Conservation (phyloP, 768 basidiomycete species). For the Phanerochaete sordida region DNA sequence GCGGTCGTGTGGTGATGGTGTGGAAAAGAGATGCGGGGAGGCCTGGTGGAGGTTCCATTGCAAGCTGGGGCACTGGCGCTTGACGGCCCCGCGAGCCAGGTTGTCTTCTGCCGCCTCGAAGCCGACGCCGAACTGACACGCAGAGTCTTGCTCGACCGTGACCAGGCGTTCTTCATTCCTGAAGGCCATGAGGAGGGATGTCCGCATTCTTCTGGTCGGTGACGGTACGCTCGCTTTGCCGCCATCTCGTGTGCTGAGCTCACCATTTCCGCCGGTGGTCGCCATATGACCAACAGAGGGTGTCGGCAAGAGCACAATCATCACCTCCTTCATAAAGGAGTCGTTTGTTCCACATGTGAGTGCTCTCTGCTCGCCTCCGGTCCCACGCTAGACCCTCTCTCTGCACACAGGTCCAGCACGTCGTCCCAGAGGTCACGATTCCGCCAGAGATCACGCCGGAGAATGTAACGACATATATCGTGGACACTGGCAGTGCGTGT, state of each 20-base stretch:
- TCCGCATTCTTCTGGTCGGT: slow-evolving; percentile 89
- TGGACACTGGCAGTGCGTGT: slow-evolving; percentile 88
- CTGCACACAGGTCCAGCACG: slow-evolving; percentile 74
- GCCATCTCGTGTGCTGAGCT: slow-evolving; percentile 3
- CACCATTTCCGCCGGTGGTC: not conserved
- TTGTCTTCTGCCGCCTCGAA: slow-evolving; percentile 5
- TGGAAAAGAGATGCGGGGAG: not conserved
- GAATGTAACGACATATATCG: slow-evolving; percentile 96
- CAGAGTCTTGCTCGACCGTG: not conserved
- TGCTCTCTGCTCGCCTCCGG: not conserved
- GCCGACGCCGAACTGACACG: slow-evolving; percentile 8
- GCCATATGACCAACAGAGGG: slow-evolving; percentile 56
- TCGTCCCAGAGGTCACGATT: slow-evolving; percentile 96
- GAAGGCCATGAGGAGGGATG: slow-evolving; percentile 79
- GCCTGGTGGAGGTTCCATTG: slow-evolving; percentile 3
- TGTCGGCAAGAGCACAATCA: slow-evolving; percentile 96
- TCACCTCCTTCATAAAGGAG: slow-evolving; percentile 96
- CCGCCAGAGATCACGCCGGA: slow-evolving; percentile 97
- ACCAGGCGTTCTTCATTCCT: slow-evolving; percentile 7
- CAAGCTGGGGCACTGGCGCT: not conserved
- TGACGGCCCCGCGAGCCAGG: not conserved
- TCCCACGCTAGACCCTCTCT: not conserved
- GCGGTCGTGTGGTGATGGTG: not conserved
- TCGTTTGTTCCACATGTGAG: slow-evolving; percentile 83
- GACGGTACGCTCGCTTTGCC: slow-evolving; percentile 55